These are phyloP conservation scores for Apiospora saccharicola DNA, from an alignment of 2,329 filamentous ascomycete species.

Conservation along the genomic window DNA sequence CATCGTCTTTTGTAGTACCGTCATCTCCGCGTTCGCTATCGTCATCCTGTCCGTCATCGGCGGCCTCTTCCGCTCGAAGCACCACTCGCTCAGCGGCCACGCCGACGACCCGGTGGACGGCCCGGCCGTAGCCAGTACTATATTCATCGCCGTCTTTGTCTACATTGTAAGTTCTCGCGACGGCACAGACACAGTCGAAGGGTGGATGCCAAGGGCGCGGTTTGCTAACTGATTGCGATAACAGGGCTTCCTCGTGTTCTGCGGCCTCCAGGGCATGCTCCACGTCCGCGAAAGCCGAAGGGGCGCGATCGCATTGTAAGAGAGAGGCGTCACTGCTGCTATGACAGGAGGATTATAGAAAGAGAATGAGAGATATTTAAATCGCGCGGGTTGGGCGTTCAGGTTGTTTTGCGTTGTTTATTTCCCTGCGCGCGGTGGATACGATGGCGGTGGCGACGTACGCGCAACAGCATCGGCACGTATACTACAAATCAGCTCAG, in stretches of 20 bases:
- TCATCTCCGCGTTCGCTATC: constrained; percentile 72
- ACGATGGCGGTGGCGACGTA: not conserved
- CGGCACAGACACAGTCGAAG: not conserved
- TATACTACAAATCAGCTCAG: not conserved
- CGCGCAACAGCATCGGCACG: not conserved
- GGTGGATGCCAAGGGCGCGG: not conserved
- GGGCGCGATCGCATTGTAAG: constrained; percentile 79
- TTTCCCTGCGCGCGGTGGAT: not conserved
- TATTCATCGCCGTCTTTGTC: constrained; percentile 87
- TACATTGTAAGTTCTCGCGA: constrained; percentile 74
- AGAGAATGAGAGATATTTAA: constrained; percentile 1
- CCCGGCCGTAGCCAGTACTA: constrained; percentile 79
- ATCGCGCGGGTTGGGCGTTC: constrained; percentile 22
- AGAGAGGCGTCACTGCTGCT: not conserved
- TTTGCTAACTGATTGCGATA: constrained; percentile 25
- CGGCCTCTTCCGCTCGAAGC: constrained; percentile 77
- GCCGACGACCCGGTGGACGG: constrained; percentile 74
- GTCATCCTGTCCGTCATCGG: constrained; percentile 70
- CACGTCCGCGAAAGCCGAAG: constrained; percentile 83
- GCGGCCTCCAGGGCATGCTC: constrained; percentile 85
- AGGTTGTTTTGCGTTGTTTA: constrained; percentile 21
- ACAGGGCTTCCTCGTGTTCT: constrained; percentile 90
- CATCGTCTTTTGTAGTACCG: constrained; percentile 66
- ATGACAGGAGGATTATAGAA: not conserved
- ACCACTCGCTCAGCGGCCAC: constrained; percentile 84